Percentiles rank a stretch among this genome's conserved stretches.
These are phyloP conservation scores for Phytophthora sansomeana DNA, from an alignment of 352 stramenopile genomes.

Conservation along the genomic window DNA sequence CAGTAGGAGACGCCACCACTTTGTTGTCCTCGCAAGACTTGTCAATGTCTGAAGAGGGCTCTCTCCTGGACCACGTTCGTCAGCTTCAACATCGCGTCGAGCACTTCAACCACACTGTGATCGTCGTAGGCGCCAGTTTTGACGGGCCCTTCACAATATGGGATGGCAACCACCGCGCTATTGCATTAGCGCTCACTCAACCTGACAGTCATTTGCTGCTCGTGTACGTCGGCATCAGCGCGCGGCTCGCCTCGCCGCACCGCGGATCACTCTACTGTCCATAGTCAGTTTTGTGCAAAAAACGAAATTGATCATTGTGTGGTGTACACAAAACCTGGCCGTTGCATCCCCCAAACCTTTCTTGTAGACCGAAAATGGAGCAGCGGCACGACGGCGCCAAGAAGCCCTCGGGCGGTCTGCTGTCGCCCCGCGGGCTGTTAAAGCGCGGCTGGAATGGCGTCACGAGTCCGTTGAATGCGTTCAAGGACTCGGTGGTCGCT, in stretches of 20 bases:
- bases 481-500: conserved; percentile 69
- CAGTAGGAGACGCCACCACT: conserved; percentile 22
- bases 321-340: background rate
- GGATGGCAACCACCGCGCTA: conserved; percentile 48
- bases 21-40: conserved; percentile 16
- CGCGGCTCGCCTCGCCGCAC: conserved; percentile 30
- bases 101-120: conserved; percentile 40
- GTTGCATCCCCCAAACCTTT: conserved; percentile 19
- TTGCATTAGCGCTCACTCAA: conserved; percentile 30
- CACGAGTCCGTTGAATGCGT: conserved; percentile 63
- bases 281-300: conserved; percentile 24
- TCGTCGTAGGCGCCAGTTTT: conserved; percentile 31
- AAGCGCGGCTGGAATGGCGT: conserved; percentile 75
- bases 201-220: conserved; percentile 22
- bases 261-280: conserved; percentile 34
- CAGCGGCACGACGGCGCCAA: conserved; percentile 33
- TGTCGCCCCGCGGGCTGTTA: conserved; percentile 67
- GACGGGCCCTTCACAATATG: conserved; percentile 47
- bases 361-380: conserved; percentile 34
- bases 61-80: conserved; percentile 27
- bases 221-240: conserved; percentile 40
- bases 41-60: background rate
- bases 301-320: background rate
- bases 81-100: conserved; percentile 37
- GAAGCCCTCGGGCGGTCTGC: conserved; percentile 39